Evolutionary conservation across 2,329 filamentous ascomycete genomes (phyloP), one percentile per base, ranked within the genome.

Genomic region (Colletotrichum paranaense): DNA sequence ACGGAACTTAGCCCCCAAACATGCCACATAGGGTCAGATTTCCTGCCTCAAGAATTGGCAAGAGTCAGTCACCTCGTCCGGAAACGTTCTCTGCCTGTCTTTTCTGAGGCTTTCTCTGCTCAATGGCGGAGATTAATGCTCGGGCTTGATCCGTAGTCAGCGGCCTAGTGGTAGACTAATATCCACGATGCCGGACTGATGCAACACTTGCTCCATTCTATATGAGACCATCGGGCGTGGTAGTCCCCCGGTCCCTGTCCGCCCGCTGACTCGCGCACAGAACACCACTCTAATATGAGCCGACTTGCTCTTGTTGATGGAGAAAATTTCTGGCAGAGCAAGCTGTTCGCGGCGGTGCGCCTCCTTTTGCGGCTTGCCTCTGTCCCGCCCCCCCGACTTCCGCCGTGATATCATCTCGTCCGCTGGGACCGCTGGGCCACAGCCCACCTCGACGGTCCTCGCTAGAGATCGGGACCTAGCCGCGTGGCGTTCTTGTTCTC

Each of bases 91-190:
- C 28, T 42, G 49, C n/a, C 12, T 58, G 19, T 62, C 24, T 46
- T 28, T 22, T 32, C n/a, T 14, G 19, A 14, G 12, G 16, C 11
- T n/a, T 22, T 42, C 16, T 22, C 22, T 42, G 16, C 22, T 53
- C n/a, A 7, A 22, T 8, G 2, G 32, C 58, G 58, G 69, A 68
- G 59, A 68, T 68, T 64, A 63, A 28, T 52, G 22, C 58, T 72
- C 70, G 66, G 66, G 32, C 65, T 58, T 53, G 53, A 60, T 60
- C 63, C 70, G 59, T 60, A 64, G 62, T 22, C 38, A 63, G 38
- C 26, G 11, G n/a, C 52, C 42, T 35, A 59, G 58, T 53, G 19
- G 42, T 64, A 72, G 66, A 14, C 46, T 55, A 60, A 49, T 55
- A 69, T 38, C 59, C 66, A 60, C 57, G 68, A 19, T 49, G 63